Percentiles rank a stretch among this genome's conserved stretches.
Conservation (phyloP, 2,329 filamentous ascomycete species). For the Colletotrichum scovillei region DNA sequence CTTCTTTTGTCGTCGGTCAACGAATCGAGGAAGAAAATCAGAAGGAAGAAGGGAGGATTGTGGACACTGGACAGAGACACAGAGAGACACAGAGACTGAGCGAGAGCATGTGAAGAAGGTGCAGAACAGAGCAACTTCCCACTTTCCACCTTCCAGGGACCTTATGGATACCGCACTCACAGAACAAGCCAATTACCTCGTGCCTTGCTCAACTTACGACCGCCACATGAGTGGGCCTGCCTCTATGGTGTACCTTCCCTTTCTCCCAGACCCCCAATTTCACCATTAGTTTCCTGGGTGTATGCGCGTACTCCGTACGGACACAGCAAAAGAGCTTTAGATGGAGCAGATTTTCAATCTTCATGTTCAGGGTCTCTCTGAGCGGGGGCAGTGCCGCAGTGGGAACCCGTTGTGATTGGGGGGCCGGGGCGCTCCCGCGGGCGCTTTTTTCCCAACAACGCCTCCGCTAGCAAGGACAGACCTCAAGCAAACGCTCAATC, state of each 20-base stretch:
- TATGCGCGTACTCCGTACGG: neutral
- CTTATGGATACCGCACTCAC: neutral
- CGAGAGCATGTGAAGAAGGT: conserved; percentile 34
- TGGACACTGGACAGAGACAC: neutral
- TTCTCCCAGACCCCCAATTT: neutral
- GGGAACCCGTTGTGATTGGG: neutral
- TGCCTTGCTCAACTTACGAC: neutral
- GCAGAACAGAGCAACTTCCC: neutral
- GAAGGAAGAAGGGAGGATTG: neutral
- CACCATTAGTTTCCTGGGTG: neutral
- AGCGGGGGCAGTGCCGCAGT: neutral
- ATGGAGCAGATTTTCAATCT: neutral
- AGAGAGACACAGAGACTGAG: neutral
- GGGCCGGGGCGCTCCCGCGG: no score
- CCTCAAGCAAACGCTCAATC: neutral
- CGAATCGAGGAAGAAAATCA: conserved; percentile 8
- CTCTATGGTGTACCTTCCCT: neutral
- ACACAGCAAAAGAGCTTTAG: neutral
- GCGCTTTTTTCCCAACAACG: neutral
- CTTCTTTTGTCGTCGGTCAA: conserved; percentile 35
- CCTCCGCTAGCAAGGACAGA: neutral
- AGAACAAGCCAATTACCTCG: neutral
- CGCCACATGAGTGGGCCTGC: neutral
- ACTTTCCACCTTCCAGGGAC: neutral
- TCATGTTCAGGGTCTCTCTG: neutral